Evolutionary conservation across 805 yeast genomes (phyloP), one percentile per base, ranked within the genome.

Genomic region (Cephaloascus fragrans): DNA sequence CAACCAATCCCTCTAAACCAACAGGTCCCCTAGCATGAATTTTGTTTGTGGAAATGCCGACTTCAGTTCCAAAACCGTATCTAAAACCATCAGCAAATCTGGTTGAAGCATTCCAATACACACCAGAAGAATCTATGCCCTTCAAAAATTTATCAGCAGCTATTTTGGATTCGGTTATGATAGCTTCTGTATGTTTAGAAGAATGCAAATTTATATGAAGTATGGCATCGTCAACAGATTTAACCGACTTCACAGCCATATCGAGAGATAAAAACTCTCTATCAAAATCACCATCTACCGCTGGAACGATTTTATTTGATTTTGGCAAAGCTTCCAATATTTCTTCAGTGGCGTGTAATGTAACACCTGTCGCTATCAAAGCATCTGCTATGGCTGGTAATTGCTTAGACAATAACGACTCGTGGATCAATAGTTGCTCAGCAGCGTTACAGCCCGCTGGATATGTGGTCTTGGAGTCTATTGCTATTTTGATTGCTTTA

Each of bases 401-500:
- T 31, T 16, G 47, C 39, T 47, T 51, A 49, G 43, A 62, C 39
- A 54, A 65, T 47, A 56, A 56, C 42, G 48, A 53, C 37, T 67
- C 61, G 57, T 82, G 73, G 36, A 94, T 61, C 41, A 93, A 69
- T 23, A 93, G 60, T 26, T 93, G 86, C 59, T 93, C 99, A 40
- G 77, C 90, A 5, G 98, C 97, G 57, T 93, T 93, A 61, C 99
- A 93, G n/a, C 96, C 99, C 10, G 98, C 98, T 37, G 97, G 97
- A 56, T 93, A 93, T 59, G 88, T 89, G 0, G 96, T 87, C 61
- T 93, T 93, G 3, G 96, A 74, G 59, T 93, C 99, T 19, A 86
- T 74, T 4, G 78, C 69, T 23, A 93, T 76, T 41, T 76, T 75
- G 26, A 73, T 67, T 0, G 97, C 95, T 75, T 85, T 88, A 12